A percentile compares a stretch with the other conserved stretches of the same genome.
Evolutionary conservation across 2,329 filamentous ascomycete species (phyloP).

Genomic region (Aureobasidium zeae): DNA sequence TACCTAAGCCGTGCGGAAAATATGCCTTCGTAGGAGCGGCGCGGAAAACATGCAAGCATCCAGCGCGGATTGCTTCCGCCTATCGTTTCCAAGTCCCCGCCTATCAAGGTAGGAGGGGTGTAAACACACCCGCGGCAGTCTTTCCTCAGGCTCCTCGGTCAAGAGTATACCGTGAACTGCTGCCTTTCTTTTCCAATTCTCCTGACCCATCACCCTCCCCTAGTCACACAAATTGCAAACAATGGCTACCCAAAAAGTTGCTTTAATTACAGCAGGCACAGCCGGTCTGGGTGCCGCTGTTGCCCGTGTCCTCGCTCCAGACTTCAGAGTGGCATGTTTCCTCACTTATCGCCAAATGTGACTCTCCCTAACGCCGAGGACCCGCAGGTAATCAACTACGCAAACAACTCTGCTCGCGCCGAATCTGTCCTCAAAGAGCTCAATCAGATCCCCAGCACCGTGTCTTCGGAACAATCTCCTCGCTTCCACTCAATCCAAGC

Average conservation of each 20-base stretch:
- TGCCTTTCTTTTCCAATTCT: background rate
- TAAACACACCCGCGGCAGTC: conserved; percentile 12
- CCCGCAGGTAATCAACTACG: conserved; percentile 31
- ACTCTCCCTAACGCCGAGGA: background rate
- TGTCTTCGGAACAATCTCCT: conserved; percentile 22
- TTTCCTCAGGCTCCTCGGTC: background rate
- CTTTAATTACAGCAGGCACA: conserved; percentile 38
- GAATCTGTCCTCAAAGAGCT: conserved; percentile 35
- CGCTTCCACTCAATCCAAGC: conserved; percentile 38
- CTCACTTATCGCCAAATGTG: background rate
- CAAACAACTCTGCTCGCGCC: conserved; percentile 36
- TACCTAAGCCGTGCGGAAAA: too few relatives aligned
- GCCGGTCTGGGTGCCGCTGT: conserved; percentile 41
- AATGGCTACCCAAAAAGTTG: conserved; percentile 20
- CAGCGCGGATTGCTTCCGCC: background rate
- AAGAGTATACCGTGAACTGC: background rate
- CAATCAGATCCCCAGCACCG: conserved; percentile 23
- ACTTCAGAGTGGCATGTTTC: conserved; percentile 36
- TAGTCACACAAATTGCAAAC: background rate
- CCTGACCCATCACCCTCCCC: background rate
- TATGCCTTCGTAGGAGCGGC: too few relatives aligned
- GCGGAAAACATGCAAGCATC: background rate
- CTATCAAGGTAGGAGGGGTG: conserved; percentile 1
- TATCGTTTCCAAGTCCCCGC: too few relatives aligned
- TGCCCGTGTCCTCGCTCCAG: conserved; percentile 38